A percentile compares a stretch with the other conserved stretches of the same genome.
Evolutionary conservation across 2,329 filamentous ascomycete species (phyloP).

Genomic region (Pyricularia pennisetigena): DNA sequence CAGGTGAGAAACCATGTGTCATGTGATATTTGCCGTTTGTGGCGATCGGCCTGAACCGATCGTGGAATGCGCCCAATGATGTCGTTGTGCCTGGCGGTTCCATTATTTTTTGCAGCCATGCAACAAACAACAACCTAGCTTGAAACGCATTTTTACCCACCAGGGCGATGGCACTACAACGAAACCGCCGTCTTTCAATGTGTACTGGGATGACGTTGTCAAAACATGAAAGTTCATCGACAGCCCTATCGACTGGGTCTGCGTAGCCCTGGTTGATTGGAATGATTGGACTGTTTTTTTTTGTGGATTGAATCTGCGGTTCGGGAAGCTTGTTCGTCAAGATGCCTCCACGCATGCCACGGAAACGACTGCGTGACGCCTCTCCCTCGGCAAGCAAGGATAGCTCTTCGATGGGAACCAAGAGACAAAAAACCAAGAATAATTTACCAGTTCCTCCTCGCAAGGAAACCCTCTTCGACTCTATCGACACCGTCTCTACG

Average conservation of each 20-base stretch:
- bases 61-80: neutral
- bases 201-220: neutral
- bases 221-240: neutral
- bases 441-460: slow-evolving; percentile 23
- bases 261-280: neutral
- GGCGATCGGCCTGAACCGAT: neutral
- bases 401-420: slow-evolving; percentile 19
- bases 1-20: neutral
- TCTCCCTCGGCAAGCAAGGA: slow-evolving; percentile 24
- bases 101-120: neutral
- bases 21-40: neutral
- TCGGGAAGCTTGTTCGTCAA: slow-evolving; percentile 6
- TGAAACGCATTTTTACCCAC: neutral
- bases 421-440: slow-evolving; percentile 14
- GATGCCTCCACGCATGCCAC: slow-evolving; percentile 61
- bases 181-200: neutral
- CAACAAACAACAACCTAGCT: neutral
- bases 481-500: slow-evolving; percentile 41
- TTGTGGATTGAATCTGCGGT: neutral
- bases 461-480: slow-evolving; percentile 51
- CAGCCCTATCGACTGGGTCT: neutral
- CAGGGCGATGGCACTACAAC: neutral
- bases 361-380: slow-evolving; percentile 51
- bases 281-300: neutral
- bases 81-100: neutral